These are phyloP conservation scores for Boletus tomentosulus DNA, from an alignment of 768 basidiomycete genomes.

Conservation along the genomic window DNA sequence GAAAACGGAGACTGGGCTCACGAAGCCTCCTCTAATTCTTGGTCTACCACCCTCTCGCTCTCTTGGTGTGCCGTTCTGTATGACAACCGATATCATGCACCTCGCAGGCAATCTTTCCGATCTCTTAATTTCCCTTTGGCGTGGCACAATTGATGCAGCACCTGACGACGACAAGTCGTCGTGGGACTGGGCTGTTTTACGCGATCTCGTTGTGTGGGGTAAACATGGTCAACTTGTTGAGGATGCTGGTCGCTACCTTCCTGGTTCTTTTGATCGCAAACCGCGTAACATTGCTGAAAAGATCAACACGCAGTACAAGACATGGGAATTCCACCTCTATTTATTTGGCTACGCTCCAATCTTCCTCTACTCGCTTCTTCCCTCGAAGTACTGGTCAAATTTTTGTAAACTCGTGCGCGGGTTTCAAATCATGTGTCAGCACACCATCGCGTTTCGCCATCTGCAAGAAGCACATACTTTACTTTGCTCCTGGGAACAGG, in stretches of 20 bases:
- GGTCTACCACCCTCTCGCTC: too few species aligned
- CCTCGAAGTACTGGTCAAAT: constrained; percentile 11
- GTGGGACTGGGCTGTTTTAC: background rate
- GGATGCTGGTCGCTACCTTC: constrained; percentile 9
- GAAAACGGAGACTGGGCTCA: too few species aligned
- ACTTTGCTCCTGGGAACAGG: constrained; percentile 18
- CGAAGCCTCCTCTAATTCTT: too few species aligned
- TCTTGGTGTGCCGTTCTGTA: too few species aligned
- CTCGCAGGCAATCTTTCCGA: too few species aligned
- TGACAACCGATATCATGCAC: background rate
- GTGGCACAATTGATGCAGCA: background rate
- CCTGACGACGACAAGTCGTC: background rate
- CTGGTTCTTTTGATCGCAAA: constrained; percentile 17
- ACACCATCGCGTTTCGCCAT: constrained; percentile 1
- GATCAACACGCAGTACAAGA: constrained; percentile 29
- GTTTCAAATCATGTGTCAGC: constrained; percentile 19
- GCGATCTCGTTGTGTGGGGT: background rate
- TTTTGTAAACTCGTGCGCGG: constrained; percentile 22
- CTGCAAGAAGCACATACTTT: constrained; percentile 6
- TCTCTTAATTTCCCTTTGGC: background rate
- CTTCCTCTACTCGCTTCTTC: constrained; percentile 14
- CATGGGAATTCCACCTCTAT: constrained; percentile 22
- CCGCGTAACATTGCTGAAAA: too few species aligned
- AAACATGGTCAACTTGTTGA: background rate
- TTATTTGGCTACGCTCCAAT: constrained; percentile 13